Evolutionary conservation across 306 rosid genomes (phyloP).

Genomic region (Dryas octopetala): DNA sequence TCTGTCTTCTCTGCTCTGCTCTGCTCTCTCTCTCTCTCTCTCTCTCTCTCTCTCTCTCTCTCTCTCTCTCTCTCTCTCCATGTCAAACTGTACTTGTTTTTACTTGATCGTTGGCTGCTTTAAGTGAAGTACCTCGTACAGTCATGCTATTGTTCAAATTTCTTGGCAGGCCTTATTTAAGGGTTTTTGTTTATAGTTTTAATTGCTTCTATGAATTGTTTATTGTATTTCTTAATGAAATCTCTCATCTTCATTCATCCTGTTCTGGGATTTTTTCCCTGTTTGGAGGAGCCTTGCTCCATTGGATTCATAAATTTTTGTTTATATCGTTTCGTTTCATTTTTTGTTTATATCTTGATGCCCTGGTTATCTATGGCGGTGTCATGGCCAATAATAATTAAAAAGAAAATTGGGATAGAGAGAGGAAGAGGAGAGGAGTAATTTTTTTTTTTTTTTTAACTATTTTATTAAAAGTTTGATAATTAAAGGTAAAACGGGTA

Average conservation of each 20-base stretch:
- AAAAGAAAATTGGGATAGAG: no score
- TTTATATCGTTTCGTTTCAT: no score
- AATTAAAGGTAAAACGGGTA: no score
- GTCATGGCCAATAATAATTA: no score
- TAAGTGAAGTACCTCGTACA: background rate
- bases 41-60: no score
- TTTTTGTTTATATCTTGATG: no score
- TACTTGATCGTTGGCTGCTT: background rate
- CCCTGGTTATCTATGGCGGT: no score
- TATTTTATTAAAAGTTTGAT: no score
- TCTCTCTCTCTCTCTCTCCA: background rate
- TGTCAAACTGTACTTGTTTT: no score
- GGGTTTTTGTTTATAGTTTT: background rate
- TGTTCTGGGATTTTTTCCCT: background rate
- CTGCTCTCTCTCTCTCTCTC: no score
- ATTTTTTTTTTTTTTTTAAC: no score
- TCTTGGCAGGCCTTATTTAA: background rate
- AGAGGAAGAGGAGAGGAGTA: no score
- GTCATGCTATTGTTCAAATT: background rate
- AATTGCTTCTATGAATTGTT: background rate
- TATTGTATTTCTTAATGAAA: background rate
- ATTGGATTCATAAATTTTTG: background rate
- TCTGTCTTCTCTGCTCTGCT: background rate
- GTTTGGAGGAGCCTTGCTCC: background rate
- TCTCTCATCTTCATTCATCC: background rate